These are phyloP conservation scores for Boletus sp. DNA, from an alignment of 768 basidiomycete genomes.

Conservation along the genomic window DNA sequence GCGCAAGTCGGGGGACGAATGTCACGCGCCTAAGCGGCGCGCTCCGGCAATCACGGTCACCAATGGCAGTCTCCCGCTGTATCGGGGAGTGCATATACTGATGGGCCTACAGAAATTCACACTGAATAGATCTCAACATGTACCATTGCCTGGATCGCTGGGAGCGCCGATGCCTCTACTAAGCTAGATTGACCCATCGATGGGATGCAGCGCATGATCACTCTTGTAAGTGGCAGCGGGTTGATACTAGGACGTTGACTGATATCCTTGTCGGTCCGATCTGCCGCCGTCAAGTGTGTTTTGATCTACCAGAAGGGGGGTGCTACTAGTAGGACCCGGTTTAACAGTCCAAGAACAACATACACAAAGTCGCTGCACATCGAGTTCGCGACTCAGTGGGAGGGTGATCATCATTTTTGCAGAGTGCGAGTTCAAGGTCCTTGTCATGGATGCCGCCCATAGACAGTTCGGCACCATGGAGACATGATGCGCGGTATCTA, in stretches of 20 bases:
- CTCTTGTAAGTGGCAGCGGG: background rate
- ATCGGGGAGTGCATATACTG: no score
- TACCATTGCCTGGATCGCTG: background rate
- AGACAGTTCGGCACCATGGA: background rate
- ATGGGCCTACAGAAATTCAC: background rate
- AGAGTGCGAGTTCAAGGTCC: background rate
- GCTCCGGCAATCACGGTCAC: background rate
- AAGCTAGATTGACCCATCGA: background rate
- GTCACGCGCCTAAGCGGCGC: background rate
- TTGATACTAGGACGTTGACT: background rate
- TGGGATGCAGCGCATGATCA: background rate
- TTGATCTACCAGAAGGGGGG: background rate
- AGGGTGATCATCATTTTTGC: background rate
- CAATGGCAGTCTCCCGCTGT: no score
- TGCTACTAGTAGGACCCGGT: background rate
- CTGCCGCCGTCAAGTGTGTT: background rate
- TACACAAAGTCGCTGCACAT: background rate
- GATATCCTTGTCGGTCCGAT: background rate
- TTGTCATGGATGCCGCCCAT: no score
- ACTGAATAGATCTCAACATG: background rate
- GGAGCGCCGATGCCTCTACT: background rate
- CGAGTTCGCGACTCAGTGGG: background rate
- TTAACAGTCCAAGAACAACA: background rate
- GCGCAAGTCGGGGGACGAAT: background rate
- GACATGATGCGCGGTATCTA: background rate